Evolutionary conservation across 2,329 filamentous ascomycete species (phyloP).

Genomic region (Trichophyton verrucosum): DNA sequence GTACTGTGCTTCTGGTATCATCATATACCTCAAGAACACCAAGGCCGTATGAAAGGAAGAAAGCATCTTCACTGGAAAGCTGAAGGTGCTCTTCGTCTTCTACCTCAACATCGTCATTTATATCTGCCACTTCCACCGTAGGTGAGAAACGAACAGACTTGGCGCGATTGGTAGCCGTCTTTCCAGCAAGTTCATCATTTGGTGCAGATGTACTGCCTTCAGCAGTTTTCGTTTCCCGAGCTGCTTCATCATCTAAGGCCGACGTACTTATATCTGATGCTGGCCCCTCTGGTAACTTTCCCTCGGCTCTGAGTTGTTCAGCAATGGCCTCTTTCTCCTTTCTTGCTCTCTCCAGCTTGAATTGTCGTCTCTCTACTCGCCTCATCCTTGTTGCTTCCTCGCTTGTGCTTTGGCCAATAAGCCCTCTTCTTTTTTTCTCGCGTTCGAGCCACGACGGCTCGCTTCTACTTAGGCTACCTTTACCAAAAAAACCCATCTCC

Average conservation of each 20-base stretch:
- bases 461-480: conserved; percentile 82
- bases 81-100: conserved; percentile 74
- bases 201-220: too few relatives aligned
- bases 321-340: conserved; percentile 75
- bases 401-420: conserved; percentile 55
- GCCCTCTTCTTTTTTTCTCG: conserved; percentile 60
- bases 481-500: conserved; percentile 97
- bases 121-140: conserved; percentile 48
- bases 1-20: conserved; percentile 22
- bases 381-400: conserved; percentile 68
- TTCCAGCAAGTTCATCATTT: neutral
- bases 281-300: neutral
- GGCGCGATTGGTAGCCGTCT: conserved; percentile 8
- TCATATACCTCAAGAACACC: conserved; percentile 55
- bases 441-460: conserved; percentile 86
- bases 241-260: too few relatives aligned
- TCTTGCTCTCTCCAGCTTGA: conserved; percentile 86
- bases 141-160: conserved; percentile 63
- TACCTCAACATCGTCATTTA: conserved; percentile 25
- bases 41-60: conserved; percentile 74
- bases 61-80: conserved; percentile 76
- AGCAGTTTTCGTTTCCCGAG: neutral
- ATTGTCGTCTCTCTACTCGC: conserved; percentile 65
- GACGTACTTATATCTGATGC: neutral
- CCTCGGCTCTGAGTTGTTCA: conserved; percentile 50